Base-by-base conservation (phyloP, 176 grass and related monocot species). In the Ananas comosus region DNA sequence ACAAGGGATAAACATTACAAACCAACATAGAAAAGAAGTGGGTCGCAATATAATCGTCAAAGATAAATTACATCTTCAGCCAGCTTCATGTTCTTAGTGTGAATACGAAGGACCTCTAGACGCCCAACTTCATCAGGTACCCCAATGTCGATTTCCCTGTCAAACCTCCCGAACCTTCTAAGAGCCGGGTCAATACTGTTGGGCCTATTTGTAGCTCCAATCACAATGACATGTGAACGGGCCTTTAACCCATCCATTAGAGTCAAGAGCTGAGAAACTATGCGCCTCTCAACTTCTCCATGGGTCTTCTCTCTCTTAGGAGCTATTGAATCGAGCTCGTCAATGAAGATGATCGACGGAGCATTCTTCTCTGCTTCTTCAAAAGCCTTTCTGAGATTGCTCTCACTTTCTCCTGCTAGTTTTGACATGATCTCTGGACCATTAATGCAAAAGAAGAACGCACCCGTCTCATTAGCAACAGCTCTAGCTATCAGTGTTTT, bases 351-450 rank as follows among this genome's bases (percentile, higher is more conserved):
- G 27, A 95, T 95, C 17, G 91, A 83, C n/a, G 91, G 87, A 1
- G 91, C 91, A 66, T 95, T 95, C 72, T 90, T 90, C 66, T 95
- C 91, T 3, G 91, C 91, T 79, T 95, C 91, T 59, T 95, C 91
- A 53, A 91, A 96, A 2, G 91, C 91, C 69, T 93, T 93, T 19
- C 90, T 81, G 21, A 93, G 78, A 83, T 93, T 93, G 56, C 83
- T 93, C 70, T 93, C 90, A 70, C 83, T 88, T 75, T 93, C 90
- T 72, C 90, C 90, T 54, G 90, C 85, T 50, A 93, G 71, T 67
- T 93, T 93, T 51, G 85, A 86, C 86, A 93, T 93, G 51, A 93
- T 93, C 71, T 93, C 86, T 48, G 85, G 90, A 10, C 90, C 90
- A 83, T 93, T 93, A 13, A 93, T 93, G 18, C 87, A 53, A 63